Base-by-base conservation (phyloP, 2,329 filamentous ascomycete genomes). In the Aspergillus melleus region DNA sequence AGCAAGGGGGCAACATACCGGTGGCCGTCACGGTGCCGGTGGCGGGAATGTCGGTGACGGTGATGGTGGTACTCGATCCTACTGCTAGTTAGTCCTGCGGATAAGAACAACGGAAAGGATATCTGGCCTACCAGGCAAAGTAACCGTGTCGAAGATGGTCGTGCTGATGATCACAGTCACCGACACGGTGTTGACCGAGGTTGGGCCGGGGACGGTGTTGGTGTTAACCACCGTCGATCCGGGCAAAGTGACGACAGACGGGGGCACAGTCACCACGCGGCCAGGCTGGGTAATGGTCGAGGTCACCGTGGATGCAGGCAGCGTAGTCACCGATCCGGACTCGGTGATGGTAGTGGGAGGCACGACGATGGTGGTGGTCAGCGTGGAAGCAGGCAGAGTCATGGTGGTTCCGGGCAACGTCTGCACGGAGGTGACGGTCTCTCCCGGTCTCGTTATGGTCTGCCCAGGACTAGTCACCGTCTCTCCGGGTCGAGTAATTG, bases 111-210 rank as follows among this genome's bases (percentile, higher is more conserved):
- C 1, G 22, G 42, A 3, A 47, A 6, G 3, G n/a, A 46, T 2
- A 20, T 14, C 2, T 2, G 22, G 26, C n/a, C 50, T 30, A 55
- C 51, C 50, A 52, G 55, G 29, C 1, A 49, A 19, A 0, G 42
- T 53, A 14, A 52, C 49, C 2, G 64, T 68, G n/a, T 42, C 32
- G 12, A 64, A 60, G 11, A 67, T 57, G 0, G 64, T 66, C 2
- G 63, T 62, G 10, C 58, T 62, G 12, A 67, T 54, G 5, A 67
- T 62, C 11, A 64, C 54, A 1, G 64, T 66, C 10, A 55, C 50
- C 1, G 58, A 57, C 2, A 66, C 46, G 4, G 55, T 36, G 30
- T 36, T 9, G 10, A 14, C 30, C 30, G 30, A 36, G 10, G 30
- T 36, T 36, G 30, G 30, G 30, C 30, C 30, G 30, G 30, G 30